Base-by-base conservation (phyloP, 192 early-diverging fungal species). In the Rhizophagus sp. region DNA sequence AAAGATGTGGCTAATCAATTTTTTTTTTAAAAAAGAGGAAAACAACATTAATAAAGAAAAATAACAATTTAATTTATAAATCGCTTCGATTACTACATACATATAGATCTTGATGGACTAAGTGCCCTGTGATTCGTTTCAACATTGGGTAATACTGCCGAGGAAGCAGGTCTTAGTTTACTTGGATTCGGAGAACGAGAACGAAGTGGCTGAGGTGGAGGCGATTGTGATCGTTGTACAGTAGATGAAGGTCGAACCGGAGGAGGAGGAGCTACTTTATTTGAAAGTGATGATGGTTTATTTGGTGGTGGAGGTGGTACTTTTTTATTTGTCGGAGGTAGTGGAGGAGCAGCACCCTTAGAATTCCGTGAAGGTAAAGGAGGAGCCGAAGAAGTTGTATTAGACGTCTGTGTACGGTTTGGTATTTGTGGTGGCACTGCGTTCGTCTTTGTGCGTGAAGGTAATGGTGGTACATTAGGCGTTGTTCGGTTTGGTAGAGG, bases 251-350 rank as follows among this genome's bases (percentile, higher is more conserved):
- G 13, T 27, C 44, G 72, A 27, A 79, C 74, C 24, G 79, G 81
- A 62, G 78, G 71, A 17, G 79, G 82, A 27, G 80, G 73, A 19
- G 78, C 67, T 49, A 79, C 70, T 34, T 15, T 61, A 22, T 78
- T 76, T 78, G 84, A 24, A 22, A 75, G 71, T 41, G 81, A 77
- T 47, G 80, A 52, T 75, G 78, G 67, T 62, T 78, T 47, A 33
- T 70, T 76, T 24, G 84, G 76, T 79, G 74, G 79, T 52, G 79
- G 19, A 64, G 83, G 66, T 5, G 80, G 76, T 44, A 74, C 47
- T 50, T 78, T 73, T 17, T 74, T 79, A 49, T 49, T 79, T 57
- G 82, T 30, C 25, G 57, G 39, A 5, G 79, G 69, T 61, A 67
- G 57, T 30, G 50, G 62, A 10, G 62, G 33, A 52, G 41, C 24